phyloP scores from a whole-genome alignment of 148 eudicot species.

The Rhododendron vialii region DNA sequence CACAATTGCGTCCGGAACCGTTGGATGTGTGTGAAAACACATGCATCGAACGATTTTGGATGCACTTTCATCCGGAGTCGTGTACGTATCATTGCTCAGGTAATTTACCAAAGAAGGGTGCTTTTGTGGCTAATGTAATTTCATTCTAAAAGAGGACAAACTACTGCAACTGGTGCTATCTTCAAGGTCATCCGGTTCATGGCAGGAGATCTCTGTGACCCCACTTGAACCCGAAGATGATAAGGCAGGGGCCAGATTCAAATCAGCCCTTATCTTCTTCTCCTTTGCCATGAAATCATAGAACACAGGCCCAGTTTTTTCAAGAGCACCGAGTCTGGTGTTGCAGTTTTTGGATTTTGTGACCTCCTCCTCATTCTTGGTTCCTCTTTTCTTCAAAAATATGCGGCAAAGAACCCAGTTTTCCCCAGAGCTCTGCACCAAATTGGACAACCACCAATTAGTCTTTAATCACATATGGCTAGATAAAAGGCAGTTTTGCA shows the following conservation, averaged over 20 bases:
- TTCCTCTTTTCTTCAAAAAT: conserved; percentile 63
- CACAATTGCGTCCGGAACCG: background rate
- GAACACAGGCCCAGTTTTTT: conserved; percentile 42
- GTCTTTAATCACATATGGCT: background rate
- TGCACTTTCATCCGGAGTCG: background rate
- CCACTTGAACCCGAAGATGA: conserved; percentile 83
- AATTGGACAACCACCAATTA: background rate
- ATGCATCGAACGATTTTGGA: background rate
- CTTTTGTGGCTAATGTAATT: conserved; percentile 18
- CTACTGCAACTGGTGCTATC: conserved; percentile 69
- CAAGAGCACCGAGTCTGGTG: background rate
- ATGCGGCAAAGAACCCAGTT: conserved; percentile 90
- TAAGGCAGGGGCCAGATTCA: conserved; percentile 53
- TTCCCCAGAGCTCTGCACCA: conserved; percentile 22
- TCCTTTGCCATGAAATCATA: conserved; percentile 71
- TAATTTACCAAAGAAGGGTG: background rate
- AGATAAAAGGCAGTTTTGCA: background rate
- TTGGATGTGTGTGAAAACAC: background rate
- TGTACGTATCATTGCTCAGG: background rate
- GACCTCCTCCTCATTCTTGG: conserved; percentile 35
- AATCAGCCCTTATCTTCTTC: conserved; percentile 30
- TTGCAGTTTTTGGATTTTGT: background rate
- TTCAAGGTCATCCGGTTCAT: conserved; percentile 44
- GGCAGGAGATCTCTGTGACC: conserved; percentile 46
- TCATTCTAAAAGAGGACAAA: conserved; percentile 30